Base-by-base conservation (phyloP, 805 yeast species). In the Hyphopichia homilentoma region DNA sequence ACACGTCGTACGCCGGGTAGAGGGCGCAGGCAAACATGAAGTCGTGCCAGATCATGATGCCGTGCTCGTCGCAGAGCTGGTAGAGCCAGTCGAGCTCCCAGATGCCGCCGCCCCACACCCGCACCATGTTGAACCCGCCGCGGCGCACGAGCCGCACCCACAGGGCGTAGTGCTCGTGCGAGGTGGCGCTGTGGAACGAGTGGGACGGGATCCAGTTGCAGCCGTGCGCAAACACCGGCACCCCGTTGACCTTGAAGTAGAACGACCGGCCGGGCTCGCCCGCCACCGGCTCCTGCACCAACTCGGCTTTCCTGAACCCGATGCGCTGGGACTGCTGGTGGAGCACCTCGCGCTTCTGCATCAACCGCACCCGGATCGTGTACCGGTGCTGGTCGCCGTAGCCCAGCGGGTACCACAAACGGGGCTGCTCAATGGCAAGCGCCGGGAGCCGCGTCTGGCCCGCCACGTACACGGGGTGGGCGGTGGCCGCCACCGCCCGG, bases 11-110 rank as follows among this genome's bases (percentile, higher is more conserved):
- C 4, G 59, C 70, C 3, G 78, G 79, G 38, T 74, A 74, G 30
- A 65, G 72, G 1, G 77, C 79, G 52, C 79, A 73, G 2, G 75
- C 78, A 57, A 74, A 73, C 77, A 73, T 66, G 45, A 73, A 70
- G 43, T 74, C 79, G 33, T 74, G 79, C 76, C 77, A 74, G 6
- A 74, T 67, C 43, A 74, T 27, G 7, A 74, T 33, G 3, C 75
- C 75, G 3, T 54, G 37, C 13, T 57, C 30, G 40, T 70, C 76
- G 47, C 76, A 71, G 36, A 56, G 61, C 17, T 57, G 51, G 43
- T 71, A 71, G 40, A 71, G 65, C 5, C 38, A 23, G 19, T 68
- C 73, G 16, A 41, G 46, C 38, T 71, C 76, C 39, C 64, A 71
- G 37, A 47, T 51, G 2, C 77, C 77, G 18, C 77, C 77, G 6